Evolutionary conservation across 164 flowering plant genomes (phyloP).

Genomic region (Piper longum): DNA sequence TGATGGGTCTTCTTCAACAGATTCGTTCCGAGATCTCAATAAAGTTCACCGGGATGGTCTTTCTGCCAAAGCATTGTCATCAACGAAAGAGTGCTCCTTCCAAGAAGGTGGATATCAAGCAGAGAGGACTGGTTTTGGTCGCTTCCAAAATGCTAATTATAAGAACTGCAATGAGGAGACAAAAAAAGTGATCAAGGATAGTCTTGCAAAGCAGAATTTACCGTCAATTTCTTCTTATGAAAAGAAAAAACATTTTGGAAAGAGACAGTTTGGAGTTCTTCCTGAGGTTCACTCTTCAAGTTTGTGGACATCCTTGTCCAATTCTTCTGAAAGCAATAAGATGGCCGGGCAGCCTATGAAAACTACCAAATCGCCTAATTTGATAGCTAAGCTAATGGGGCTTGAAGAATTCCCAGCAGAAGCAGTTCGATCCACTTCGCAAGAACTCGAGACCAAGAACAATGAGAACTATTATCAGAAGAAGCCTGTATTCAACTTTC

Average conservation of each 20-base stretch:
- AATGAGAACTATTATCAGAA: slow-evolving; percentile 10
- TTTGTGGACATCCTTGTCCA: slow-evolving; percentile 37
- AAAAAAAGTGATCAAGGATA: slow-evolving; percentile 16
- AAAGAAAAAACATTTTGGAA: slow-evolving; percentile 10
- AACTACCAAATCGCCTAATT: slow-evolving; percentile 24
- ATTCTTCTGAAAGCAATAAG: slow-evolving; percentile 13
- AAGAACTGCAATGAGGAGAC: slow-evolving; percentile 30
- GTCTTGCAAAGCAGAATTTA: slow-evolving; percentile 42
- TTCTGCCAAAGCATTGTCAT: background rate
- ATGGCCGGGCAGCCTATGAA: slow-evolving; percentile 17
- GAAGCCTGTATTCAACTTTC: slow-evolving; percentile 31
- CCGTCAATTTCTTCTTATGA: slow-evolving; percentile 14
- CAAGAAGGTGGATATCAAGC: slow-evolving; percentile 10
- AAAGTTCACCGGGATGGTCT: slow-evolving; percentile 28
- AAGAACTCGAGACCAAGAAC: slow-evolving; percentile 13
- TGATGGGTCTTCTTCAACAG: slow-evolving; percentile 26
- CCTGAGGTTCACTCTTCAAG: slow-evolving; percentile 41
- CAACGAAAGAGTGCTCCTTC: slow-evolving; percentile 1
- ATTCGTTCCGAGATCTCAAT: slow-evolving; percentile 40
- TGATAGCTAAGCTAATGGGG: slow-evolving; percentile 94
- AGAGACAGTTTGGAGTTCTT: slow-evolving; percentile 14
- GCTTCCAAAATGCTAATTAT: slow-evolving; percentile 10
- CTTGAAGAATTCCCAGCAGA: slow-evolving; percentile 42
- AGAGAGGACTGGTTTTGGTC: slow-evolving; percentile 13
- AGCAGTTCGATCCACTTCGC: slow-evolving; percentile 12